Percentiles rank a stretch among this genome's conserved stretches.
Conservation (phyloP, 1,284 basidiomycete genomes). For the Ceratobasidium sp. region DNA sequence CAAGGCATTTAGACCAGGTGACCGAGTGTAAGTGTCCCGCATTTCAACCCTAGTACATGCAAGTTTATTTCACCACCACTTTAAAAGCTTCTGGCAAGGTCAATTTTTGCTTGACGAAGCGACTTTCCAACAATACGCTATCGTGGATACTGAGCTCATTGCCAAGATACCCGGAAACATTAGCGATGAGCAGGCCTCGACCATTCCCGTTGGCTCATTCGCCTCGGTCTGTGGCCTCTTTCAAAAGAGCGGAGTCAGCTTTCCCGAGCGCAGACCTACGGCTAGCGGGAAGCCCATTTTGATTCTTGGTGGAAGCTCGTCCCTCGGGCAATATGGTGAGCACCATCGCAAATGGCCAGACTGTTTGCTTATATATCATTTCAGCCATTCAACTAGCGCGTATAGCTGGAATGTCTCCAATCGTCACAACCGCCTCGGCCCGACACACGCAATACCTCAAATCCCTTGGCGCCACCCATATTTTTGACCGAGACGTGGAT, state of each 20-base stretch:
- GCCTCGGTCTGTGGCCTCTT: conserved; percentile 34
- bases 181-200: conserved; percentile 14
- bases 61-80: background rate
- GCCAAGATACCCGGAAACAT: conserved; percentile 2
- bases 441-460: too few relatives aligned
- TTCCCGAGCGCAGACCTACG: background rate
- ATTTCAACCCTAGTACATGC: background rate
- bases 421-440: conserved; percentile 53
- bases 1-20: conserved; percentile 13
- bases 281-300: conserved; percentile 22
- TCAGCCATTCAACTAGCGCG: conserved; percentile 41
- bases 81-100: conserved; percentile 24
- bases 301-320: conserved; percentile 37
- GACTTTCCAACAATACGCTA: conserved; percentile 21
- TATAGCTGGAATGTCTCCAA: conserved; percentile 46
- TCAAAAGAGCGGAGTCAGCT: conserved; percentile 32
- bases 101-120: background rate
- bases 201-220: conserved; percentile 18
- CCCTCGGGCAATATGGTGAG: conserved; percentile 31
- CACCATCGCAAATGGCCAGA: too few relatives aligned
- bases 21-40: conserved; percentile 34
- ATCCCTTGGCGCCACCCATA: conserved; percentile 62
- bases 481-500: conserved; percentile 54
- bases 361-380: too few relatives aligned
- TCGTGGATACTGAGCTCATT: conserved; percentile 1